Conservation (phyloP, 495 filamentous ascomycete species). For the Schizothecium vesticola region DNA sequence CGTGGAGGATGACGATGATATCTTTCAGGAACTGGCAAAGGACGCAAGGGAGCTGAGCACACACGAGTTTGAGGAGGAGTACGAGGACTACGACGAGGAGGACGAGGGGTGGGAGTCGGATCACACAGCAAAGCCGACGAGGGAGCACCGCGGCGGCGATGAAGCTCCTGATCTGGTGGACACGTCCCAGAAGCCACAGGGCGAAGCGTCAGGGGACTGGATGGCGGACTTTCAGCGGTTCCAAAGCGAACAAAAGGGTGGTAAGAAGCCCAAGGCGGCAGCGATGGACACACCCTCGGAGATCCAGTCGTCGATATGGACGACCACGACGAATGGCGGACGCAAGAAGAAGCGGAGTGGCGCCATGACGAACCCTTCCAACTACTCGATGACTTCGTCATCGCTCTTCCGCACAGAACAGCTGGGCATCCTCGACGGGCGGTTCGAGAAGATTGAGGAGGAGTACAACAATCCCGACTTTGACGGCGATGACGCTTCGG, state of each 20-base stretch:
- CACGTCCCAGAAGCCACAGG: slow-evolving; percentile 38
- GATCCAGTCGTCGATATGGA: slow-evolving; percentile 69
- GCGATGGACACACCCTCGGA: slow-evolving; percentile 48
- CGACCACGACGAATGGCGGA: slow-evolving; percentile 66
- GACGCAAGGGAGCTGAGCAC: slow-evolving; percentile 58
- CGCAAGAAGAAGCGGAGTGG: slow-evolving; percentile 86
- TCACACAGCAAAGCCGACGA: slow-evolving; percentile 70
- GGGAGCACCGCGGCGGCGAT: slow-evolving; percentile 41
- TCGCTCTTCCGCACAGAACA: slow-evolving; percentile 83
- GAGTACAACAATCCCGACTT: slow-evolving; percentile 71
- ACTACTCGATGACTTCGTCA: slow-evolving; percentile 96
- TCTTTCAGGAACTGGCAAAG: slow-evolving; percentile 73
- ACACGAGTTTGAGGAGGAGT: slow-evolving; percentile 37
- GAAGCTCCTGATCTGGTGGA: slow-evolving; percentile 47
- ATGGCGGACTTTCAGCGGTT: slow-evolving; percentile 85
- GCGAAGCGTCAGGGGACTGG: slow-evolving; percentile 59
- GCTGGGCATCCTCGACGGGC: slow-evolving; percentile 75
- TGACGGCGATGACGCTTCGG: slow-evolving; percentile 48
- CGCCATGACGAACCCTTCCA: slow-evolving; percentile 79
- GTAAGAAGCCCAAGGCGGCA: slow-evolving; percentile 35
- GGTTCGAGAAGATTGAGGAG: slow-evolving; percentile 87
- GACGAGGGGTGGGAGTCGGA: slow-evolving; percentile 93
- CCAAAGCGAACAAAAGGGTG: slow-evolving; percentile 64
- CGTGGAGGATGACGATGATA: slow-evolving; percentile 81
- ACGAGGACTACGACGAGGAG: slow-evolving; percentile 31